A percentile compares a stretch with the other conserved stretches of the same genome.
These are phyloP conservation scores for Triglochin maritima DNA, from an alignment of 106 monocot genomes.

Conservation along the genomic window DNA sequence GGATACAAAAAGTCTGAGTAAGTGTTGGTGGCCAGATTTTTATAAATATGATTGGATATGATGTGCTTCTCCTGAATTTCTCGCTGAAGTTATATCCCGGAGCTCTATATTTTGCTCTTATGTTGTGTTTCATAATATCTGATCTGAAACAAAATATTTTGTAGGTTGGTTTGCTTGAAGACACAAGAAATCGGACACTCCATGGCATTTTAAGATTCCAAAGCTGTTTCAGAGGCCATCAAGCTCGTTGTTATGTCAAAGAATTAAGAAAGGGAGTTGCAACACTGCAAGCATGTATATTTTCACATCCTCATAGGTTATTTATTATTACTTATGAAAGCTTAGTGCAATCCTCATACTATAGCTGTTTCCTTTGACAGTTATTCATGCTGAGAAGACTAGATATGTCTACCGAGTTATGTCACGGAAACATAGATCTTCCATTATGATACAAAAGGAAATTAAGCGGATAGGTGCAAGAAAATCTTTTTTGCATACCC, in stretches of 20 bases:
- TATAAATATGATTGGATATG: no score
- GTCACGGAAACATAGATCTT: slow-evolving; percentile 40
- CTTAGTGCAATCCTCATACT: background rate
- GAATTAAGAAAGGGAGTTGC: slow-evolving; percentile 42
- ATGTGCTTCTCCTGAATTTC: no score
- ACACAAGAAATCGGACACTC: slow-evolving; percentile 83
- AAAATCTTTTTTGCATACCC: slow-evolving; percentile 37
- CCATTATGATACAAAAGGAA: slow-evolving; percentile 49
- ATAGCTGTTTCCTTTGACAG: slow-evolving; percentile 14
- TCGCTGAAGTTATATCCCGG: no score
- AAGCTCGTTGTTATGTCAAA: slow-evolving; percentile 50
- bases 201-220: slow-evolving; percentile 94
- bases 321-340: background rate
- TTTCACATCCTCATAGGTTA: background rate
- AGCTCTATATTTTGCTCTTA: no score
- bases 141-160: background rate
- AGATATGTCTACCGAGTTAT: slow-evolving; percentile 26
- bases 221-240: slow-evolving; percentile 86
- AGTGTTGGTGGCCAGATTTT: no score
- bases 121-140: background rate
- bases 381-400: slow-evolving; percentile 61
- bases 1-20: no score
- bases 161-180: slow-evolving; percentile 88
- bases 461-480: slow-evolving; percentile 31
- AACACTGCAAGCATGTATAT: slow-evolving; percentile 79